Percentiles rank a stretch among this genome's conserved stretches.
Evolutionary conservation across 2,329 filamentous ascomycete species (phyloP).

Genomic region (Cercospora citrullina): DNA sequence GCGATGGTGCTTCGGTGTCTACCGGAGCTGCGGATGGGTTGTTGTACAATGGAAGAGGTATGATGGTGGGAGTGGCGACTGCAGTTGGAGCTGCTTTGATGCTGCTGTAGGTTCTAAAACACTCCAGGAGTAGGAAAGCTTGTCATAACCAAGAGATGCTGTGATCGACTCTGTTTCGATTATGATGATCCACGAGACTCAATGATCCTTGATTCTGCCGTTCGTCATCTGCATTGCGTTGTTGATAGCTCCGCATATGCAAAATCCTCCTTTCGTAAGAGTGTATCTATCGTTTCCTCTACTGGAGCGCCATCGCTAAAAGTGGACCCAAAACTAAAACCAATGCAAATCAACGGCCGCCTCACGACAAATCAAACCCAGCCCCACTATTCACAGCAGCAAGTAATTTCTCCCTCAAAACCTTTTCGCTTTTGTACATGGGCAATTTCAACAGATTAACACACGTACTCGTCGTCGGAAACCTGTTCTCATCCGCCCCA

Average conservation of each 20-base stretch:
- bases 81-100: not conserved
- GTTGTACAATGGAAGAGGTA: too few relatives aligned
- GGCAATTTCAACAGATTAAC: slow-evolving; percentile 94
- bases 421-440: slow-evolving; percentile 66
- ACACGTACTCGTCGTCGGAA: slow-evolving; percentile 94
- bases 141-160: too few relatives aligned
- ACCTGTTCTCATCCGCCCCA: slow-evolving; percentile 69
- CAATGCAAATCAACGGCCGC: not conserved
- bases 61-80: not conserved
- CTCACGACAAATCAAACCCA: slow-evolving; percentile 80
- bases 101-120: not conserved
- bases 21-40: too few relatives aligned
- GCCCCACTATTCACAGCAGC: slow-evolving; percentile 89
- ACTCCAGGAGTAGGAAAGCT: too few relatives aligned
- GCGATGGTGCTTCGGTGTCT: too few relatives aligned
- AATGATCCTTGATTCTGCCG: not conserved
- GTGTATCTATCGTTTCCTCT: not conserved
- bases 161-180: not conserved
- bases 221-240: not conserved
- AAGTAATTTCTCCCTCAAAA: slow-evolving; percentile 75
- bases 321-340: not conserved
- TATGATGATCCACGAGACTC: not conserved
- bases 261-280: not conserved
- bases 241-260: not conserved
- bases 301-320: slow-evolving; percentile 12